phyloP scores from a whole-genome alignment of 2,329 filamentous ascomycete genomes.

The Botrytis tulipae region DNA sequence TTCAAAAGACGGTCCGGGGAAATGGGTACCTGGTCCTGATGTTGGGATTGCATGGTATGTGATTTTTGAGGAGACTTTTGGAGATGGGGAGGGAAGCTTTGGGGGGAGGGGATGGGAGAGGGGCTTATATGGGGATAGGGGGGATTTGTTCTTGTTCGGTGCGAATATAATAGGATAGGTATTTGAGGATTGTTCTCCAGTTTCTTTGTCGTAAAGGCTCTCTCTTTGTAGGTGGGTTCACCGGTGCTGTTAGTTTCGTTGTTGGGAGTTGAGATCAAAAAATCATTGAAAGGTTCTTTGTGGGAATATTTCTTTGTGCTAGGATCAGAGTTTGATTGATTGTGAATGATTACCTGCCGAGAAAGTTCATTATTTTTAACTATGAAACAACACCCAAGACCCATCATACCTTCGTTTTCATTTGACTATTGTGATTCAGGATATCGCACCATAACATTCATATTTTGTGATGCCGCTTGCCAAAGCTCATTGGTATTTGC shows the following conservation, averaged over 20 bases:
- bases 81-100: neutral
- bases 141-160: neutral
- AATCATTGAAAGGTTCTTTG: neutral
- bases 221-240: too few species aligned
- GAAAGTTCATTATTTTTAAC: too few species aligned
- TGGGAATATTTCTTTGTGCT: neutral
- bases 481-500: too few species aligned
- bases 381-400: too few species aligned
- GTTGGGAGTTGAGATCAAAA: neutral
- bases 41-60: neutral
- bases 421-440: neutral
- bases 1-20: neutral
- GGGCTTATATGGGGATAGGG: neutral
- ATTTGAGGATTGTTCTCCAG: neutral
- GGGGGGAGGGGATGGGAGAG: too few species aligned
- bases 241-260: too few species aligned
- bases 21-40: neutral
- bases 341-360: too few species aligned
- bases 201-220: neutral
- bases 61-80: neutral
- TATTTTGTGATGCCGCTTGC: too few species aligned
- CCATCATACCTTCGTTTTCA: too few species aligned
- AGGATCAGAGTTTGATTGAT: neutral
- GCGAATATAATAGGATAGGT: fast-evolving
- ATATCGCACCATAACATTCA: too few species aligned